Conservation (phyloP, 2,329 filamentous ascomycete species). For the Talaromyces piceae region DNA sequence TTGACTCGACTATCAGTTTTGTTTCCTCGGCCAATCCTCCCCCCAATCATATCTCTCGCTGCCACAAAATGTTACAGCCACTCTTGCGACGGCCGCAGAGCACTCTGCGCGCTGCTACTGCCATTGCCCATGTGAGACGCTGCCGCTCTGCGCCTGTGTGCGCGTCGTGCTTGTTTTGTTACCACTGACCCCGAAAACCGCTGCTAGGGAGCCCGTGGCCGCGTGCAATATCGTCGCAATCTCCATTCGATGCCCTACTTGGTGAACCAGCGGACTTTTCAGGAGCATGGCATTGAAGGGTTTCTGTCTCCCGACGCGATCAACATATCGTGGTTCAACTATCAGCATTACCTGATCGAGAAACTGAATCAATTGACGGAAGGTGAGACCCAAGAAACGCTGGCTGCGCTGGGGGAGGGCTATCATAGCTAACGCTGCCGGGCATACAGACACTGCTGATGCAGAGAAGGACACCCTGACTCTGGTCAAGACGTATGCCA, state of each 20-base stretch:
- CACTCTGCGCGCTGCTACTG: constrained; percentile 34
- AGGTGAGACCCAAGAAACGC: constrained; percentile 50
- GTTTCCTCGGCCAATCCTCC: neutral
- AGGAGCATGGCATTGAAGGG: constrained; percentile 54
- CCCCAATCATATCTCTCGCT: constrained; percentile 1
- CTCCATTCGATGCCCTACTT: constrained; percentile 44
- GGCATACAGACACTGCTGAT: constrained; percentile 53
- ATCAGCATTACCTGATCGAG: constrained; percentile 66
- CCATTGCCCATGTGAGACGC: constrained; percentile 27
- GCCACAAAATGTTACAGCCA: constrained; percentile 39
- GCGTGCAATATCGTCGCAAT: constrained; percentile 29
- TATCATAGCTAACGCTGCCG: neutral
- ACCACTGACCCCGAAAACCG: neutral
- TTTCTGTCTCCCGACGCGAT: constrained; percentile 65
- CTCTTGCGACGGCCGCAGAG: constrained; percentile 35
- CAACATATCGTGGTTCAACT: constrained; percentile 71
- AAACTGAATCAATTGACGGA: constrained; percentile 67
- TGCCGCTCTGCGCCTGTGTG: constrained; percentile 1
- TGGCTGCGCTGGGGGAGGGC: neutral
- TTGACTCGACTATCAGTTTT: neutral
- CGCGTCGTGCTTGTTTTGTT: constrained; percentile 10
- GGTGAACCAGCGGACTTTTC: constrained; percentile 39
- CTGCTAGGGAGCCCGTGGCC: constrained; percentile 18
- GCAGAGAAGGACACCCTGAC: constrained; percentile 56
- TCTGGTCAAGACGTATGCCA: constrained; percentile 67